Conservation (phyloP, 805 yeast species). For the Lipomyces anomalus region DNA sequence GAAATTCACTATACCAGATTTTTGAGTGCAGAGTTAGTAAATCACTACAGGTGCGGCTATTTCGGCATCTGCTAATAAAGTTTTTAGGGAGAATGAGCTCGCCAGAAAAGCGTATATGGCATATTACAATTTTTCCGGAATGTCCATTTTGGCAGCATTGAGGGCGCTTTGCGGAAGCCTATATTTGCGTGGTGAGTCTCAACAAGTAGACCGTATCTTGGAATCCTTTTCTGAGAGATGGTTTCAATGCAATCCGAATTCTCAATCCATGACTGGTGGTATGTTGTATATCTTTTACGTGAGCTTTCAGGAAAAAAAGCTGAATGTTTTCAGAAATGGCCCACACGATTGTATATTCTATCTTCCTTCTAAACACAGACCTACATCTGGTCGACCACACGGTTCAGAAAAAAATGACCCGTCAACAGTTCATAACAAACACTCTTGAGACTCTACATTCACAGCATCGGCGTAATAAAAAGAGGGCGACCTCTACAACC, state of each 20-base stretch:
- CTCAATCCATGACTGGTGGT: constrained; percentile 3
- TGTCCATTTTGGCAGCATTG: constrained; percentile 52
- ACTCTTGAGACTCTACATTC: constrained; percentile 43
- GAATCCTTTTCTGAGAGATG: constrained; percentile 64
- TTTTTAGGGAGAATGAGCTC: not conserved
- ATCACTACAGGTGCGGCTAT: no score
- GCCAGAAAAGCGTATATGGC: constrained; percentile 31
- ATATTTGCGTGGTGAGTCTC: constrained; percentile 79
- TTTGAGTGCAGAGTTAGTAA: not conserved
- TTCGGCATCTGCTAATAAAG: no score
- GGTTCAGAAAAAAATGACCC: constrained; percentile 34
- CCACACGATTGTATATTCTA: constrained; percentile 65
- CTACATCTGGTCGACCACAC: constrained; percentile 50
- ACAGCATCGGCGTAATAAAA: no score
- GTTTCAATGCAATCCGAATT: constrained; percentile 43
- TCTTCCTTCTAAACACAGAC: constrained; percentile 71
- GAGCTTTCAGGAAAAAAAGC: not conserved
- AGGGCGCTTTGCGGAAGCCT: constrained; percentile 56
- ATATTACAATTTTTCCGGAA: constrained; percentile 41
- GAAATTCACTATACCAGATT: not conserved
- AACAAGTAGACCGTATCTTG: constrained; percentile 68
- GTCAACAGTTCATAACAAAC: constrained; percentile 44
- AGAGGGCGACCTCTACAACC: no score
- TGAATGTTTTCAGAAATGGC: constrained; percentile 40
- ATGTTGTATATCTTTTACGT: not conserved